Evolutionary conservation across 2,329 filamentous ascomycete genomes (phyloP).

Genomic region (Botrytis sinoallii): DNA sequence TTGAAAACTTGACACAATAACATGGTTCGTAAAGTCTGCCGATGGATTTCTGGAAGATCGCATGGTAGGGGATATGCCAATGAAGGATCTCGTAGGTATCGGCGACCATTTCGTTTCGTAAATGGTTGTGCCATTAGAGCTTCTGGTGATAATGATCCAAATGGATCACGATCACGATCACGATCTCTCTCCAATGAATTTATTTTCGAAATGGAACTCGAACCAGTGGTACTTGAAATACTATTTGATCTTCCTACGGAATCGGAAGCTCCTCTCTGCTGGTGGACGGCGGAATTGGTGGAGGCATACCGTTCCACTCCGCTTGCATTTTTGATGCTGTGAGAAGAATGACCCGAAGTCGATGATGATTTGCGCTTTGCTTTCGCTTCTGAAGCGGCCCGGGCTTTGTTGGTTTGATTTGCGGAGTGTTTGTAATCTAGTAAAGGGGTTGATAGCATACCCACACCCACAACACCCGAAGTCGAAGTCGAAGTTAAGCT

Average conservation of each 20-base stretch:
- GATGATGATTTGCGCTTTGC: slow-evolving; percentile 30
- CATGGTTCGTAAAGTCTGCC: slow-evolving; percentile 80
- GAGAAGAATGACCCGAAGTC: slow-evolving; percentile 28
- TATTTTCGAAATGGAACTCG: slow-evolving; percentile 33
- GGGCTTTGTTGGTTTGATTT: slow-evolving; percentile 33
- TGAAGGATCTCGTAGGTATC: slow-evolving; percentile 72
- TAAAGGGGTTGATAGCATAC: slow-evolving; percentile 36
- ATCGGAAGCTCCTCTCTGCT: slow-evolving; percentile 25
- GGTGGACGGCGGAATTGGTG: slow-evolving; percentile 23
- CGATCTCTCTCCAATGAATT: slow-evolving; percentile 28
- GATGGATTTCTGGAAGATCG: slow-evolving; percentile 82
- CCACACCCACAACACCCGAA: slow-evolving; percentile 16
- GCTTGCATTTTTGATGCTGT: slow-evolving; percentile 32
- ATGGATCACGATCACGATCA: slow-evolving; percentile 22
- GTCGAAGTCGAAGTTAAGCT: neutral
- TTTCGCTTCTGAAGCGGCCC: slow-evolving; percentile 28
- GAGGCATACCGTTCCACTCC: slow-evolving; percentile 28
- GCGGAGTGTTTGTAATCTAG: slow-evolving; percentile 35
- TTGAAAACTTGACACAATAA: slow-evolving; percentile 80
- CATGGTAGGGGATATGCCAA: slow-evolving; percentile 81
- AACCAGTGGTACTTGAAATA: slow-evolving; percentile 33
- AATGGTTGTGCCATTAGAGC: slow-evolving; percentile 50
- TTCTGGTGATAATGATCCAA: slow-evolving; percentile 25
- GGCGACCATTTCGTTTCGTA: slow-evolving; percentile 71
- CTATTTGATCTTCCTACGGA: slow-evolving; percentile 31